These are phyloP conservation scores for Zymoseptoria ardabiliae DNA, from an alignment of 2,329 filamentous ascomycete species.

Conservation along the genomic window DNA sequence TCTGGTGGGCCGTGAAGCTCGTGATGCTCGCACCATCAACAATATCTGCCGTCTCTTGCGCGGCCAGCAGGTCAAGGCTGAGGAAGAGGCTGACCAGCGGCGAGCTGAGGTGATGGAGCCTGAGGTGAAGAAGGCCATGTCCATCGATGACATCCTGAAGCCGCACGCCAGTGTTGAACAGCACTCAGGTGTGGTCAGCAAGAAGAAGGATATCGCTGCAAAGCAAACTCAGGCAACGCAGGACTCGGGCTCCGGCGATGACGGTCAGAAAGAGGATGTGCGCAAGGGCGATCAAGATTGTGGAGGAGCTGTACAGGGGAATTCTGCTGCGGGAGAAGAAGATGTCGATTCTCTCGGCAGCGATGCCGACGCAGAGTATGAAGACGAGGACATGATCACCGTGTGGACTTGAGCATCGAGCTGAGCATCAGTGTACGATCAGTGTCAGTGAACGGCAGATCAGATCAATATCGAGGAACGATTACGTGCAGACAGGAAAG, in stretches of 20 bases:
- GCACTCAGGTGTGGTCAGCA: background rate
- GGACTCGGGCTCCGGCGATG: background rate
- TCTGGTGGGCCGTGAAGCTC: background rate
- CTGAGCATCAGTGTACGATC: background rate
- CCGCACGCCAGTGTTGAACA: background rate
- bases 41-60: background rate
- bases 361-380: background rate
- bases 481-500: background rate
- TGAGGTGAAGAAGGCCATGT: background rate
- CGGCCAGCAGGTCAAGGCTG: background rate
- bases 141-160: background rate
- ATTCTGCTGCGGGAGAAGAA: background rate
- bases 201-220: background rate
- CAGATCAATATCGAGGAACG: background rate
- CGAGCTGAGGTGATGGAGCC: background rate
- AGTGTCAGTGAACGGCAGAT: background rate
- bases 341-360: background rate
- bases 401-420: background rate
- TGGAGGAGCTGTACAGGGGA: too few species aligned
- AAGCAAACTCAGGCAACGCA: background rate
- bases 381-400: background rate
- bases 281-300: too few species aligned
- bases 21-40: background rate
- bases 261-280: background rate
- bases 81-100: background rate